Conservation (phyloP, 2,329 filamentous ascomycete species). For the Dothidotthia symphoricarpi region DNA sequence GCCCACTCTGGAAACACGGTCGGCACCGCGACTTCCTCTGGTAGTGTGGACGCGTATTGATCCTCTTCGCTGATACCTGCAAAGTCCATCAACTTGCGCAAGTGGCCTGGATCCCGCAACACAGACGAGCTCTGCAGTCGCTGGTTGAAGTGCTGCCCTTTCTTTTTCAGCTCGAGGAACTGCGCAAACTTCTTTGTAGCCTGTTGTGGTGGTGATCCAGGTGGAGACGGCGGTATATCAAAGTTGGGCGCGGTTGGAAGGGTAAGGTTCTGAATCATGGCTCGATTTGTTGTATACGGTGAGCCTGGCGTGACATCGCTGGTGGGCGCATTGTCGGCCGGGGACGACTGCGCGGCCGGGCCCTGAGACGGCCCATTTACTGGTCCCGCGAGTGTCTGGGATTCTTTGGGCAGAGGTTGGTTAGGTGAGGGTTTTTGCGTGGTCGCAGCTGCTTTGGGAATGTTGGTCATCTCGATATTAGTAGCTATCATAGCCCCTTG, state of each 20-base stretch:
- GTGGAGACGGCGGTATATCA: slow-evolving; percentile 71
- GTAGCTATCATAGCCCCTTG: slow-evolving; percentile 47
- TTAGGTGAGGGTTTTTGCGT: slow-evolving; percentile 11
- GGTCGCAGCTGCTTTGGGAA: slow-evolving; percentile 16
- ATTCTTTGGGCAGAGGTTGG: slow-evolving; percentile 8
- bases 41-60: slow-evolving; percentile 64
- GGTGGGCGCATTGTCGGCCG: slow-evolving; percentile 12
- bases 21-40: slow-evolving; percentile 41
- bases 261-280: slow-evolving; percentile 68
- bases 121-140: slow-evolving; percentile 66
- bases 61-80: slow-evolving; percentile 56
- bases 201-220: slow-evolving; percentile 49
- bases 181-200: slow-evolving; percentile 67
- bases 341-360: slow-evolving; percentile 23
- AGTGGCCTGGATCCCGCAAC: slow-evolving; percentile 69
- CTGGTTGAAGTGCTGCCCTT: slow-evolving; percentile 75
- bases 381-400: slow-evolving; percentile 4
- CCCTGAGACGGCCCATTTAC: slow-evolving; percentile 30
- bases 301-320: slow-evolving; percentile 47
- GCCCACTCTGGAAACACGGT: slow-evolving; percentile 44
- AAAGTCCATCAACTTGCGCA: slow-evolving; percentile 71
- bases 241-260: slow-evolving; percentile 70
- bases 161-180: slow-evolving; percentile 74
- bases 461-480: slow-evolving; percentile 43
- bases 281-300: slow-evolving; percentile 66